Conservation (phyloP, 371 early-diverging fungal genomes). For the Blakeslea trispora region DNA sequence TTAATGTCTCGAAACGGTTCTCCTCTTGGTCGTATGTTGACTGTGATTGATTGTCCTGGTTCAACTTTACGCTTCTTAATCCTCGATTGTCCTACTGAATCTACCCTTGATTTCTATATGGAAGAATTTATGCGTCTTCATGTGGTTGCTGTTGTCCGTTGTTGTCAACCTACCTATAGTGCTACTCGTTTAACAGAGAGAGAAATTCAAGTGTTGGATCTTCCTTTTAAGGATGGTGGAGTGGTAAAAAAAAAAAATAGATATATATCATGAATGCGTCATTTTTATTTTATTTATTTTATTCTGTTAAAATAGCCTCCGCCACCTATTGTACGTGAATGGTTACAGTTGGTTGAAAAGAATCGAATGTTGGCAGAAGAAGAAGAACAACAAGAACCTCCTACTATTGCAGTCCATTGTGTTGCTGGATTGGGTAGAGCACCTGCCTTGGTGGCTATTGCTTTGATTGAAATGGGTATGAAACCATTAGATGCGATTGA, state of each 20-base stretch:
- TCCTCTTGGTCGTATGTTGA: conserved; percentile 36
- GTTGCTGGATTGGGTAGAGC: conserved; percentile 86
- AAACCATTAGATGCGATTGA: conserved; percentile 80
- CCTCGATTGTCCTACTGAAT: conserved; percentile 89
- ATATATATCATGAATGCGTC: not conserved
- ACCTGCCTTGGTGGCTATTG: conserved; percentile 77
- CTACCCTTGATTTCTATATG: conserved; percentile 79
- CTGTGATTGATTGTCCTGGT: conserved; percentile 30
- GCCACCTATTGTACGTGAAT: conserved; percentile 64
- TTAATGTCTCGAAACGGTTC: conserved; percentile 34
- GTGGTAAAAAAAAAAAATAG: conserved; percentile 40
- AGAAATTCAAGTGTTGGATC: conserved; percentile 43
- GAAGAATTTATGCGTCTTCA: conserved; percentile 75
- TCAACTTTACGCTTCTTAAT: conserved; percentile 78
- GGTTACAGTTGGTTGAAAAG: conserved; percentile 73
- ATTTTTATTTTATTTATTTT: not conserved
- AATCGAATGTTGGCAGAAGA: conserved; percentile 33
- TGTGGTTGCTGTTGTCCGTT: conserved; percentile 83
- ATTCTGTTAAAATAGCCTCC: conserved; percentile 62
- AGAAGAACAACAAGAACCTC: conserved; percentile 41
- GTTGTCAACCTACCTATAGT: conserved; percentile 90
- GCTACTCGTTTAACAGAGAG: conserved; percentile 70
- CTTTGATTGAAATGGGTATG: conserved; percentile 85
- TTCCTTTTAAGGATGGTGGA: conserved; percentile 65
- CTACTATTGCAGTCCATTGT: conserved; percentile 87